These are phyloP conservation scores for Pyrenophora teres DNA, from an alignment of 2,329 filamentous ascomycete species.

Conservation along the genomic window DNA sequence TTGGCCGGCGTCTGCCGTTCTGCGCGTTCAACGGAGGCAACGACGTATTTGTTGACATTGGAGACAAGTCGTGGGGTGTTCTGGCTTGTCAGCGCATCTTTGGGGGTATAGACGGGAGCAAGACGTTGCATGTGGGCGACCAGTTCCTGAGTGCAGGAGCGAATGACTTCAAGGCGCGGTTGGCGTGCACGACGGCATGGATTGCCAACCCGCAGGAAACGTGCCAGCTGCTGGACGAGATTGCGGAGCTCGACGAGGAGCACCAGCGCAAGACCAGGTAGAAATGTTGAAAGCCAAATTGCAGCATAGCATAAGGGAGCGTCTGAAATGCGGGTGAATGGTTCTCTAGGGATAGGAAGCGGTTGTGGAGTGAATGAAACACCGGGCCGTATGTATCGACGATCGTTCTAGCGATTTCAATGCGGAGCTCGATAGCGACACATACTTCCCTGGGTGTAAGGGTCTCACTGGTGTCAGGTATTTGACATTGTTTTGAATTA, in stretches of 20 bases:
- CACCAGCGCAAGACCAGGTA: conserved; percentile 46
- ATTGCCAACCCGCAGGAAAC: conserved; percentile 93
- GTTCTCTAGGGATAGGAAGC: too few species aligned
- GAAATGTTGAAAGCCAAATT: neutral
- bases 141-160: conserved; percentile 89
- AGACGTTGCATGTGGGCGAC: conserved; percentile 90
- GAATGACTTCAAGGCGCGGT: conserved; percentile 95
- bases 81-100: conserved; percentile 91
- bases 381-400: too few species aligned
- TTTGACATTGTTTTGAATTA: too few species aligned
- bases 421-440: too few species aligned
- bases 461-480: too few species aligned
- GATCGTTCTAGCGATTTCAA: too few species aligned
- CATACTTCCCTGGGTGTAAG: too few species aligned
- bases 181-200: conserved; percentile 95
- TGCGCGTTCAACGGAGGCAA: conserved; percentile 97
- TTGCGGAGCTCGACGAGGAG: conserved; percentile 56
- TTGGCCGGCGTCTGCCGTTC: conserved; percentile 75
- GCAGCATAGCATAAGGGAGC: too few species aligned
- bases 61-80: conserved; percentile 96
- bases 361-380: too few species aligned
- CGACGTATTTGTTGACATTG: conserved; percentile 98
- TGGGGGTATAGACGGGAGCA: conserved; percentile 72
- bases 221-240: conserved; percentile 83
- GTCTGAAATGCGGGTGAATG: too few species aligned